Conservation (phyloP, 805 yeast species). For the Candida odintsovae region DNA sequence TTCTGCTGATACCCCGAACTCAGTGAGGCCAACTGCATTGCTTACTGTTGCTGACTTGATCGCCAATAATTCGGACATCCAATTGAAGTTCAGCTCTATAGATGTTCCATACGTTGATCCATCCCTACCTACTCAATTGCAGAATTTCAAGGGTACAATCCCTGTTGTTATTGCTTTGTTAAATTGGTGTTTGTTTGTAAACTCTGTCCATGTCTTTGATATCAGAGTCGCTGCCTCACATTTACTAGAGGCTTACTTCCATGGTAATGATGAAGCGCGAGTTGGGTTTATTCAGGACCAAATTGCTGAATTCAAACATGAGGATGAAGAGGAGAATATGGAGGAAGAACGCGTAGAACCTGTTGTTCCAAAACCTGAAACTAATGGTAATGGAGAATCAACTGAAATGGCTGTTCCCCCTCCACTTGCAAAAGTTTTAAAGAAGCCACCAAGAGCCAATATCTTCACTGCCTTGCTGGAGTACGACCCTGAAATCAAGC, state of each 20-base stretch:
- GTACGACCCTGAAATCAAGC: slow-evolving; percentile 61
- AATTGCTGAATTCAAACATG: slow-evolving; percentile 36
- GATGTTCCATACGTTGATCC: slow-evolving; percentile 94
- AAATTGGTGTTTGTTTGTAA: slow-evolving; percentile 75
- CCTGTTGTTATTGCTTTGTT: slow-evolving; percentile 73
- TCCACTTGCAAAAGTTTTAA: slow-evolving; percentile 2
- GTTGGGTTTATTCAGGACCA: slow-evolving; percentile 63
- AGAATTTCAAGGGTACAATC: slow-evolving; percentile 31
- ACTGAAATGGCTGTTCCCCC: background rate
- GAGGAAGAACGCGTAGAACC: slow-evolving; percentile 1
- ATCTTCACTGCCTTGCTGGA: slow-evolving; percentile 67
- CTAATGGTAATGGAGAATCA: background rate
- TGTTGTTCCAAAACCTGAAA: background rate
- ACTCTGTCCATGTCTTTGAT: slow-evolving; percentile 82
- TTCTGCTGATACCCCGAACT: slow-evolving; percentile 54
- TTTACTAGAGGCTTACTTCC: slow-evolving; percentile 63
- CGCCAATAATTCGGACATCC: slow-evolving; percentile 58
- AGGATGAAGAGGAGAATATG: slow-evolving; percentile 11
- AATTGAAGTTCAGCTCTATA: slow-evolving; percentile 64
- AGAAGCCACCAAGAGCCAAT: slow-evolving; percentile 43
- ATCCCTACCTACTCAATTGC: slow-evolving; percentile 36
- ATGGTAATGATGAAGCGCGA: slow-evolving; percentile 57
- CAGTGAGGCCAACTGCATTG: slow-evolving; percentile 63
- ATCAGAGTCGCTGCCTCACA: slow-evolving; percentile 67
- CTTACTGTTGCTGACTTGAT: slow-evolving; percentile 75